Conservation (phyloP, 2,329 filamentous ascomycete species). For the Penicillium capsulatum region DNA sequence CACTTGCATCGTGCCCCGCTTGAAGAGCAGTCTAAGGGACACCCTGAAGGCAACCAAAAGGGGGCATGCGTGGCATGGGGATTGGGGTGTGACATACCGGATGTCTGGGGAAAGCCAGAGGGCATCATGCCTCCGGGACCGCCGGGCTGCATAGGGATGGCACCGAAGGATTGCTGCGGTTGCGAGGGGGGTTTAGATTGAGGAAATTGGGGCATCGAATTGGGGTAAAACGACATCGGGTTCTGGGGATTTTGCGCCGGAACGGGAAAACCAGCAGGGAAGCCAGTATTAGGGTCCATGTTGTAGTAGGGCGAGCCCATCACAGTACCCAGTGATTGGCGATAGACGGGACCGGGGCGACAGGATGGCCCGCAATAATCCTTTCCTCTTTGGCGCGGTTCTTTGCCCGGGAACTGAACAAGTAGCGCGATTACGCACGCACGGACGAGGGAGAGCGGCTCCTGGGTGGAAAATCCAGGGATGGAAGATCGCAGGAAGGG, state of each 20-base stretch:
- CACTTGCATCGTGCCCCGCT: too few relatives aligned
- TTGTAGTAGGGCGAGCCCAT: constrained; percentile 16
- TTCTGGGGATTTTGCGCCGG: constrained; percentile 31
- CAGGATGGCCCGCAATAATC: constrained; percentile 12
- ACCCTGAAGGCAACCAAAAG: constrained; percentile 9
- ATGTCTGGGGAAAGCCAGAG: constrained; percentile 32
- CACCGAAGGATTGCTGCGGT: constrained; percentile 34
- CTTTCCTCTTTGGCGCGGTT: not conserved
- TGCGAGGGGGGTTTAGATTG: constrained; percentile 33
- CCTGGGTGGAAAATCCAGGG: constrained; percentile 20
- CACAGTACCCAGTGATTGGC: constrained; percentile 8
- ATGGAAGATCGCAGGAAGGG: constrained; percentile 8
- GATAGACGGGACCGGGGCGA: constrained; percentile 9
- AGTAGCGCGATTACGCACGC: constrained; percentile 16
- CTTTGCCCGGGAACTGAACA: too few relatives aligned
- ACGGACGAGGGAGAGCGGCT: constrained; percentile 15
- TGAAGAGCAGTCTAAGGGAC: not conserved
- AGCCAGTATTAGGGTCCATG: constrained; percentile 25
- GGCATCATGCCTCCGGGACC: constrained; percentile 39
- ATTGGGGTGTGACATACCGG: constrained; percentile 28
- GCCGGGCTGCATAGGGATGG: constrained; percentile 34
- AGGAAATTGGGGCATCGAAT: constrained; percentile 30
- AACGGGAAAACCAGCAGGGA: constrained; percentile 34
- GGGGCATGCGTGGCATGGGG: constrained; percentile 2
- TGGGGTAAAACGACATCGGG: constrained; percentile 37